Conservation (phyloP, 192 early-diverging fungal genomes). For the Cetraspora pellucida region DNA sequence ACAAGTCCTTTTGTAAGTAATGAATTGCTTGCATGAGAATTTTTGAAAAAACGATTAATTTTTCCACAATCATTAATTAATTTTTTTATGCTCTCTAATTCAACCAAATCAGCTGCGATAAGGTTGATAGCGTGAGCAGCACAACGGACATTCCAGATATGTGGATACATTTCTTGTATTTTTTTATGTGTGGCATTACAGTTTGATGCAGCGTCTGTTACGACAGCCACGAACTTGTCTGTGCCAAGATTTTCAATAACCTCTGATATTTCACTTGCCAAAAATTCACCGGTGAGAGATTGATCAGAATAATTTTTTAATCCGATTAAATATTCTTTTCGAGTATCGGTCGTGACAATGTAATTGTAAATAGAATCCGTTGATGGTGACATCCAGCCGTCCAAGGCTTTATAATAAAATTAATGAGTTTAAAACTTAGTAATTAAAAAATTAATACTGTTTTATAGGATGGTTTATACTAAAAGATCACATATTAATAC, state of each 20-base stretch:
- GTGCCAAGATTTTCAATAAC: neutral
- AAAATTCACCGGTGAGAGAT: neutral
- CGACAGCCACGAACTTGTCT: neutral
- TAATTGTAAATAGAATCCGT: constrained; percentile 3
- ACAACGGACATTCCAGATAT: neutral
- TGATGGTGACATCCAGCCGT: neutral
- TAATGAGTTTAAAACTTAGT: neutral
- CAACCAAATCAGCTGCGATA: neutral
- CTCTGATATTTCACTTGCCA: neutral
- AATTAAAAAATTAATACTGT: neutral
- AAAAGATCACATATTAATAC: neutral
- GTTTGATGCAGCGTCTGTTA: neutral
- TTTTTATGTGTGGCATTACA: neutral
- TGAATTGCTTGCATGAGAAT: neutral
- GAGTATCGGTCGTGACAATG: neutral
- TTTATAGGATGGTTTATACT: neutral
- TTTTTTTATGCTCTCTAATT: neutral
- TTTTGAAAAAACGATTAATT: neutral
- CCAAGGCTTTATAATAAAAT: neutral
- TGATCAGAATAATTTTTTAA: neutral
- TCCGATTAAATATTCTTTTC: neutral
- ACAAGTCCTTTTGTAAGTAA: neutral
- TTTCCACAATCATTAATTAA: constrained; percentile 1
- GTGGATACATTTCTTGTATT: neutral
- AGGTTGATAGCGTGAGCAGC: neutral